Conservation (phyloP, 2,329 filamentous ascomycete species). For the Epichloe aotearoae region DNA sequence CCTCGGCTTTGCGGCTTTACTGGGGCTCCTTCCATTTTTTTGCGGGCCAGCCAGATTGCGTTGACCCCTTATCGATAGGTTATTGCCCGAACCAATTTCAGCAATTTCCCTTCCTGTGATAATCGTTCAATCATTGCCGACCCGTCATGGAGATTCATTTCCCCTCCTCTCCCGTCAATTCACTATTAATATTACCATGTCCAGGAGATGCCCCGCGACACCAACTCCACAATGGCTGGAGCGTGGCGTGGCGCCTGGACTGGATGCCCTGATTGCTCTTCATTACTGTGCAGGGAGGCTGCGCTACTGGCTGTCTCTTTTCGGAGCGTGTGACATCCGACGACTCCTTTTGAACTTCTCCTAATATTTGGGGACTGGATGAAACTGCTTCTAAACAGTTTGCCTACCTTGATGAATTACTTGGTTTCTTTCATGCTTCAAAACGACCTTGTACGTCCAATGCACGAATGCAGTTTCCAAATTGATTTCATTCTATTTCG, state of each 20-base stretch:
- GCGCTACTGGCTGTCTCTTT: neutral
- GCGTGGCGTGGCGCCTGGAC: neutral
- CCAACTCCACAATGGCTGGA: neutral
- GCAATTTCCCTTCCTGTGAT: too few relatives aligned
- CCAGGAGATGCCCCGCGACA: neutral
- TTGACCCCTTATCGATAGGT: too few relatives aligned
- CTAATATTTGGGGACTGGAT: neutral
- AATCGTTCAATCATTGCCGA: too few relatives aligned
- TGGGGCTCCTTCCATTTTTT: neutral
- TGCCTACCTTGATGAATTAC: neutral
- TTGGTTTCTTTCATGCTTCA: neutral
- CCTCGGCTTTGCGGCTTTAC: neutral
- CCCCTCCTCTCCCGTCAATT: neutral
- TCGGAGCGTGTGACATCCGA: neutral
- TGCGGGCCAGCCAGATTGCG: too few relatives aligned
- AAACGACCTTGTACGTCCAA: too few relatives aligned
- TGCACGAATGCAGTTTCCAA: too few relatives aligned
- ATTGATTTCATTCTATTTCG: neutral
- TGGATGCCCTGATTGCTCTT: neutral
- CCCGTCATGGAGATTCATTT: too few relatives aligned
- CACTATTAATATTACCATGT: neutral
- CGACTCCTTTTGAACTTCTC: neutral
- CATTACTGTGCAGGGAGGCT: neutral
- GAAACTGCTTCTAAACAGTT: neutral
- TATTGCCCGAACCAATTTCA: too few relatives aligned